These are phyloP conservation scores for Astragalus membranaceus DNA, from an alignment of 306 rosid genomes.

Conservation along the genomic window DNA sequence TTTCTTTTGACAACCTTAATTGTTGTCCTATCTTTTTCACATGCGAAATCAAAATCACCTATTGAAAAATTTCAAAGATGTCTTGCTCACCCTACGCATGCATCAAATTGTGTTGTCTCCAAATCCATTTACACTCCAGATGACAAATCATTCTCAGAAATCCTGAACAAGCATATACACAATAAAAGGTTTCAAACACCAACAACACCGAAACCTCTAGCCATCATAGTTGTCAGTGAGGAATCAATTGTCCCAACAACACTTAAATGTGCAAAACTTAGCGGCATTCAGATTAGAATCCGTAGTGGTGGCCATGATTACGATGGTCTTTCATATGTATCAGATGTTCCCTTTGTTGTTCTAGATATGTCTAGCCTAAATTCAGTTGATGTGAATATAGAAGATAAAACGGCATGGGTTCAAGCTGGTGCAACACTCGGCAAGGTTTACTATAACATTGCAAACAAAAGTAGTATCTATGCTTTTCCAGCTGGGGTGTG, in stretches of 20 bases:
- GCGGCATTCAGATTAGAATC: conserved; percentile 16
- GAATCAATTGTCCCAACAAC: conserved; percentile 15
- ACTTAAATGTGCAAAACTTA: conserved; percentile 16
- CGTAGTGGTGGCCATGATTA: conserved; percentile 40
- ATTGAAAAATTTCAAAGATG: too few species aligned
- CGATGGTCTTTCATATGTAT: conserved; percentile 25
- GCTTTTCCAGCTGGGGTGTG: conserved; percentile 56
- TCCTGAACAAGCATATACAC: conserved; percentile 4
- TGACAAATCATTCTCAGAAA: background rate
- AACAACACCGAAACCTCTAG: conserved; percentile 21
- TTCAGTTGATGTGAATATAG: background rate
- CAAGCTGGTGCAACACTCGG: conserved; percentile 28
- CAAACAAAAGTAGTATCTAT: background rate
- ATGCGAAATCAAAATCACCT: too few species aligned
- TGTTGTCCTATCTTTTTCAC: too few species aligned
- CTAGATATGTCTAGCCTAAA: conserved; percentile 20
- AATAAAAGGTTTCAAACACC: conserved; percentile 13
- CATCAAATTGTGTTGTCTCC: too few species aligned
- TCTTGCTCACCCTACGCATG: too few species aligned
- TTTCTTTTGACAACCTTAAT: background rate
- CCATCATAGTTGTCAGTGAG: background rate
- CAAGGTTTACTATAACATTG: conserved; percentile 17
- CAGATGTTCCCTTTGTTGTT: conserved; percentile 8
- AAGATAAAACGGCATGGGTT: background rate
- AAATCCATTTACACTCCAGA: too few species aligned